Conservation (phyloP, 106 monocot species). For the Triglochin maritima region DNA sequence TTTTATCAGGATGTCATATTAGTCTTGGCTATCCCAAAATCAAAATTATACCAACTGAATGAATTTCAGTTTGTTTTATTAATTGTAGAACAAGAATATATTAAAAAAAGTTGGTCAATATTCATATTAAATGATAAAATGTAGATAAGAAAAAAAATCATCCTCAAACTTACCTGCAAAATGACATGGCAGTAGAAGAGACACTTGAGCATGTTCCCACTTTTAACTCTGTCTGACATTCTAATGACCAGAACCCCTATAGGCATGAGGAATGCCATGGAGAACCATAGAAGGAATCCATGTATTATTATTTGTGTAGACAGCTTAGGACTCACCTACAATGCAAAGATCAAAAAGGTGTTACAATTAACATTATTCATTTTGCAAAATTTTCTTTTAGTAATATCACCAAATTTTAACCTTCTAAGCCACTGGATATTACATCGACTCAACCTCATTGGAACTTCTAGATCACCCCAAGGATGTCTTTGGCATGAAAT, state of each 20-base stretch:
- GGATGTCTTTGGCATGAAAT: too few relatives aligned
- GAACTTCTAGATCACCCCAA: too few relatives aligned
- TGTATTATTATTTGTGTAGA: constrained; percentile 43
- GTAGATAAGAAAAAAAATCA: background rate
- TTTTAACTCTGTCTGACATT: constrained; percentile 29
- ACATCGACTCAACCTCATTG: too few relatives aligned
- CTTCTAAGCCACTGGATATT: too few relatives aligned
- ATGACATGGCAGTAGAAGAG: constrained; percentile 60
- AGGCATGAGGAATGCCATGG: constrained; percentile 68
- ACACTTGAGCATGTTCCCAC: constrained; percentile 23
- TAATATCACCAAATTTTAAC: too few relatives aligned
- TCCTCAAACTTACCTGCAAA: constrained; percentile 37
- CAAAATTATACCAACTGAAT: too few relatives aligned
- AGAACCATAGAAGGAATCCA: constrained; percentile 70
- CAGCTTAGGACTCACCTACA: background rate
- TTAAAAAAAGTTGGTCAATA: background rate
- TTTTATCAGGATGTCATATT: too few relatives aligned
- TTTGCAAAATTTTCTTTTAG: too few relatives aligned
- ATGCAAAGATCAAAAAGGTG: background rate
- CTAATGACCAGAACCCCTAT: constrained; percentile 51
- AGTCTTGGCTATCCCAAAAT: too few relatives aligned
- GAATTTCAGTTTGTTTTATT: too few relatives aligned
- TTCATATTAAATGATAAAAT: background rate
- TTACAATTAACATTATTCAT: too few relatives aligned
- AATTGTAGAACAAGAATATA: background rate